Evolutionary conservation across 108 stramenopile genomes (phyloP).

Genomic region (Nitzschia sp.): DNA sequence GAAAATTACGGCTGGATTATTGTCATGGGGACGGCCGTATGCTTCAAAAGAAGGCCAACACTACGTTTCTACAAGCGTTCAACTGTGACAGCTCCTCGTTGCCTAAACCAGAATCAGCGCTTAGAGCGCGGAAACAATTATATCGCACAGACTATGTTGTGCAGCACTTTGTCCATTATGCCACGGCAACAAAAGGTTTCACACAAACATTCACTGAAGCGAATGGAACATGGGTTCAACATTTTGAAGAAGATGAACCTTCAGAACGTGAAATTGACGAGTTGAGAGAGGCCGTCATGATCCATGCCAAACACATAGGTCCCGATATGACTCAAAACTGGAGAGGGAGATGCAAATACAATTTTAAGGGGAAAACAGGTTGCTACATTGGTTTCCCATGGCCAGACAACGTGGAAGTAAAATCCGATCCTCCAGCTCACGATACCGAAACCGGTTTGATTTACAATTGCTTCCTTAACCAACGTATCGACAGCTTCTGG

Average conservation of each 20-base stretch:
- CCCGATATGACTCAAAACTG: background rate
- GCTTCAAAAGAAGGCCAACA: slow-evolving; percentile 40
- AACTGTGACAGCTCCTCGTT: slow-evolving; percentile 72
- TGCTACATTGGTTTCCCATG: slow-evolving; percentile 24
- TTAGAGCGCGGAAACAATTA: slow-evolving; percentile 76
- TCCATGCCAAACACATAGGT: slow-evolving; percentile 58
- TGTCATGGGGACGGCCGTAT: slow-evolving; percentile 19
- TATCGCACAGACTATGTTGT: slow-evolving; percentile 76
- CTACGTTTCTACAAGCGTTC: slow-evolving; percentile 74
- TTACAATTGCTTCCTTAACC: slow-evolving; percentile 63
- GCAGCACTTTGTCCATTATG: slow-evolving; percentile 83
- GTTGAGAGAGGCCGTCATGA: slow-evolving; percentile 70
- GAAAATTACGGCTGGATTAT: slow-evolving; percentile 25
- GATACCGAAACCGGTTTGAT: slow-evolving; percentile 36
- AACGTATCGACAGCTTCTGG: slow-evolving; percentile 48
- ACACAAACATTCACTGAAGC: slow-evolving; percentile 31
- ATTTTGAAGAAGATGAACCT: slow-evolving; percentile 25
- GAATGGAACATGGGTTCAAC: slow-evolving; percentile 22
- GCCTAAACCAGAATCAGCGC: slow-evolving; percentile 67
- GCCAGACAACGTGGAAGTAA: background rate
- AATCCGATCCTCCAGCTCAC: background rate
- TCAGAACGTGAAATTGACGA: slow-evolving; percentile 56
- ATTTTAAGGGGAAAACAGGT: slow-evolving; percentile 15
- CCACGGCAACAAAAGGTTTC: slow-evolving; percentile 55
- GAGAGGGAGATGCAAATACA: slow-evolving; percentile 9